phyloP scores from a whole-genome alignment of 2,329 filamentous ascomycete species.

The Rutstroemia sp. region DNA sequence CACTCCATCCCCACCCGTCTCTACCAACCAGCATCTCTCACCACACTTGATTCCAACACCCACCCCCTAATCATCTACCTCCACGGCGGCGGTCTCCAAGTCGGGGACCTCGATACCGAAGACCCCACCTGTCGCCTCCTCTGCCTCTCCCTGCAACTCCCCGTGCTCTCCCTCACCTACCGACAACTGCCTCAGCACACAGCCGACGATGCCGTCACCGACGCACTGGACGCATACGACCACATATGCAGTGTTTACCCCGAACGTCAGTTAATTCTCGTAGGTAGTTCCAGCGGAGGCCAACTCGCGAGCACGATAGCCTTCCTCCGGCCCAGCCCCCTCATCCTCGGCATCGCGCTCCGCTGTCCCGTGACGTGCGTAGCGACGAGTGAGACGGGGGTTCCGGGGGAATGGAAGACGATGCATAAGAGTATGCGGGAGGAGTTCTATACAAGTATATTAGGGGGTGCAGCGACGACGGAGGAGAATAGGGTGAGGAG shows the following conservation, averaged over 20 bases:
- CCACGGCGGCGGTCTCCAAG: conserved; percentile 40
- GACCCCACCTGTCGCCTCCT: conserved; percentile 40
- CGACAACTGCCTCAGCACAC: conserved; percentile 36
- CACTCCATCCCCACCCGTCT: conserved; percentile 1
- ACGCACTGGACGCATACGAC: conserved; percentile 34
- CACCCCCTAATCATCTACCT: conserved; percentile 35
- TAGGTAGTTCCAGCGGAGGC: conserved; percentile 43
- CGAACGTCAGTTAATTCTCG: conserved; percentile 23
- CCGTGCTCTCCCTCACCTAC: conserved; percentile 40
- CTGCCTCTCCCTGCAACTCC: conserved; percentile 25
- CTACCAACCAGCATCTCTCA: background rate
- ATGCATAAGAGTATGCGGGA: conserved; percentile 35
- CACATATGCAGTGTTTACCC: conserved; percentile 14
- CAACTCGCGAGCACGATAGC: conserved; percentile 40
- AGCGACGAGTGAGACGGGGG: conserved; percentile 31
- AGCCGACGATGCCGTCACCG: conserved; percentile 35
- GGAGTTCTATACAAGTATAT: conserved; percentile 32
- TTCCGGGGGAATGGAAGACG: conserved; percentile 31
- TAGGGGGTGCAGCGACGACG: conserved; percentile 30
- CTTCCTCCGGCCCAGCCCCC: conserved; percentile 24
- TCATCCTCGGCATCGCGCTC: conserved; percentile 36
- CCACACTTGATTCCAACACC: too few species aligned
- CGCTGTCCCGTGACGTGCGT: conserved; percentile 42
- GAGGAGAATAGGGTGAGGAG: conserved; percentile 31
- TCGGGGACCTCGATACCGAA: conserved; percentile 43